Conservation (phyloP, 495 filamentous ascomycete genomes). For the Aspergillus conjunctus region DNA sequence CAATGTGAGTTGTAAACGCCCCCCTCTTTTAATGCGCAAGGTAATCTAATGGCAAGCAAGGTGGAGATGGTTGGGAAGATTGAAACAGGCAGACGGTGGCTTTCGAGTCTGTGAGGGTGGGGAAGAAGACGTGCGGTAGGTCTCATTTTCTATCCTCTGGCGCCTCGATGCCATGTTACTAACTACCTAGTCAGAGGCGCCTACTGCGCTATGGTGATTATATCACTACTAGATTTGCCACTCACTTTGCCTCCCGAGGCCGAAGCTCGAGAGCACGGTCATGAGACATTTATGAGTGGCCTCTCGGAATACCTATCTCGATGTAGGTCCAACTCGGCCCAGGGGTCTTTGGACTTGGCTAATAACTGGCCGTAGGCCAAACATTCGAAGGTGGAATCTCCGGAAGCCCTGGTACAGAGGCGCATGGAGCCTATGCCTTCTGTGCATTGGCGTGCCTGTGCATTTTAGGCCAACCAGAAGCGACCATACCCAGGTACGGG, state of each 20-base stretch:
- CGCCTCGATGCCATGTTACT: conserved; percentile 18
- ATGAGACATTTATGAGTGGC: conserved; percentile 61
- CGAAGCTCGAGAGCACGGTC: conserved; percentile 47
- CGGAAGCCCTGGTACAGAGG: conserved; percentile 76
- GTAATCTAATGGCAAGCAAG: conserved; percentile 37
- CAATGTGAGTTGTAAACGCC: conserved; percentile 59
- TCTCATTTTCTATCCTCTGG: conserved; percentile 11
- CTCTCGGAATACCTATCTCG: conserved; percentile 77
- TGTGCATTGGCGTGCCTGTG: conserved; percentile 86
- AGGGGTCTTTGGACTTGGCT: conserved; percentile 13
- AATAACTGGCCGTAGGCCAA: conserved; percentile 62
- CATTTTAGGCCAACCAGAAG: conserved; percentile 75
- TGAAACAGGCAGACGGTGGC: conserved; percentile 84
- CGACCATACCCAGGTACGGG: conserved; percentile 65
- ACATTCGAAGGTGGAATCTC: conserved; percentile 93
- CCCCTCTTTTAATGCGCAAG: conserved; percentile 2
- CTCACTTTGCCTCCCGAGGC: conserved; percentile 69
- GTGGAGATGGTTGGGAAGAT: conserved; percentile 80
- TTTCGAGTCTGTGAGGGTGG: conserved; percentile 80
- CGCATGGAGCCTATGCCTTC: conserved; percentile 96
- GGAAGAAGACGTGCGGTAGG: conserved; percentile 88
- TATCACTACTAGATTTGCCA: conserved; percentile 81
- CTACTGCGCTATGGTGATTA: conserved; percentile 82
- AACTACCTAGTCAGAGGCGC: conserved; percentile 62
- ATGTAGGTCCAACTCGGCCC: conserved; percentile 58